Evolutionary conservation across 2,329 filamentous ascomycete genomes (phyloP), one percentile per base, ranked within the genome.

Genomic region (Didymella pinodella): DNA sequence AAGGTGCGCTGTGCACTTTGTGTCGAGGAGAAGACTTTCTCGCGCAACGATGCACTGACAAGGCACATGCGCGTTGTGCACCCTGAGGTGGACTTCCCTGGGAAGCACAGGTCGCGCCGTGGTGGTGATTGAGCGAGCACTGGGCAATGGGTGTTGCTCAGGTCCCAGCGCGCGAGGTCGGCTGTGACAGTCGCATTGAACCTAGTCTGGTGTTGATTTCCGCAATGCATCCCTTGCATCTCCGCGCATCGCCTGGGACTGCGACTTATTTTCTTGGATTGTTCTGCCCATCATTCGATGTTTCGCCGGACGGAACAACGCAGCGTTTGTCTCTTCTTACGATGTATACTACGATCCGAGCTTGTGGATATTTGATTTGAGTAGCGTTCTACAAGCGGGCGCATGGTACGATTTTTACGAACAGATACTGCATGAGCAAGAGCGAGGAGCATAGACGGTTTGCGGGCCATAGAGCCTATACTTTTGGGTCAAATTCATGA

Each of bases 1-100:
- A 98, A 98, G 82, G 93, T 97, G 7, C 89, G 92, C 44, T 99
- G 95, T 78, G 88, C 93, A 63, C 81, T 97, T 47, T 99, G 95
- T 79, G 93, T 91, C 1, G 93, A 98, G 70, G 94, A 98, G 73
- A 98, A 98, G 84, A 96, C 92, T 0, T 99, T 99, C 74, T 97
- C 93, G 68, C 88, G 95, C 57, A 95, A 94, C 64, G 95, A 99
- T 80, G 95, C 95, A 1, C 83, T 98, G 47, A 98, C 94, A 14
- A 84, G 95, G 61, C 95, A 99, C 75, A 96, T 97, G 72, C 88
- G 93, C 34, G 93, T 97, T 48, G 94, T 96, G 64, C 94, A 97
- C 77, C 93, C 94, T 0, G 92, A 97, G 62, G 85, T 94, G 55
- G 90, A 93, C 63, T 89, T 91, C 68, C 88, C 90, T n/a, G 90